These are phyloP conservation scores for Lablab purpureus DNA, from an alignment of 306 rosid genomes.

Conservation along the genomic window DNA sequence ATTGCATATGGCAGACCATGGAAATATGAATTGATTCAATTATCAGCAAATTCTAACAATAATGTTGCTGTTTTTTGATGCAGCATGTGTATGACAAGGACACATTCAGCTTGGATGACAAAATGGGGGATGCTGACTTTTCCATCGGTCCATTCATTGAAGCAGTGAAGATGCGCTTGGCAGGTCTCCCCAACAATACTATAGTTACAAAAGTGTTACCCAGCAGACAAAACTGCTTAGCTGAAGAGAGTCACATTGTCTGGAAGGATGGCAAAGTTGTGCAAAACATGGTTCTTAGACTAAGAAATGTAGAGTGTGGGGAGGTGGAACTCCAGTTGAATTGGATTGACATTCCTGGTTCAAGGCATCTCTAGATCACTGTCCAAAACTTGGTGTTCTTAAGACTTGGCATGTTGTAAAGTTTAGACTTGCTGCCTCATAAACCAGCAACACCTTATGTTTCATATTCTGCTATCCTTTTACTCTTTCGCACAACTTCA, in stretches of 20 bases:
- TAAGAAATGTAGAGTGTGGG: conserved; percentile 79
- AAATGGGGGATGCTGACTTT: conserved; percentile 91
- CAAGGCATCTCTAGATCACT: conserved; percentile 56
- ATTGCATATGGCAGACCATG: not conserved
- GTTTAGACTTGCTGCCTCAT: not conserved
- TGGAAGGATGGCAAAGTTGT: conserved; percentile 61
- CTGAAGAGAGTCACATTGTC: conserved; percentile 74
- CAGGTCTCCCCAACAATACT: conserved; percentile 59
- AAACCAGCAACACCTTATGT: conserved; percentile 1
- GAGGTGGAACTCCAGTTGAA: conserved; percentile 77
- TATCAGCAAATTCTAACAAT: not conserved
- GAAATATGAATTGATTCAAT: conserved; percentile 5
- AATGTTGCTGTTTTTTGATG: conserved; percentile 3
- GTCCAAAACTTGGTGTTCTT: not conserved
- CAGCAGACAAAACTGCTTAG: conserved; percentile 66
- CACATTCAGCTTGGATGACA: conserved; percentile 72
- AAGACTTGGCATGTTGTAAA: conserved; percentile 9
- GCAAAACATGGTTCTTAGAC: conserved; percentile 74
- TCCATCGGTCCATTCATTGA: conserved; percentile 56
- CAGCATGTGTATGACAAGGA: conserved; percentile 86
- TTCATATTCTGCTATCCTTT: not conserved
- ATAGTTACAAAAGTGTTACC: conserved; percentile 64
- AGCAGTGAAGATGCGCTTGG: conserved; percentile 54
- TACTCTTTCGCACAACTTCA: not conserved
- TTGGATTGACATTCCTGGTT: conserved; percentile 80